Evolutionary conservation across 2,329 filamentous ascomycete species (phyloP).

Genomic region (Paracoccidioides lutzii): DNA sequence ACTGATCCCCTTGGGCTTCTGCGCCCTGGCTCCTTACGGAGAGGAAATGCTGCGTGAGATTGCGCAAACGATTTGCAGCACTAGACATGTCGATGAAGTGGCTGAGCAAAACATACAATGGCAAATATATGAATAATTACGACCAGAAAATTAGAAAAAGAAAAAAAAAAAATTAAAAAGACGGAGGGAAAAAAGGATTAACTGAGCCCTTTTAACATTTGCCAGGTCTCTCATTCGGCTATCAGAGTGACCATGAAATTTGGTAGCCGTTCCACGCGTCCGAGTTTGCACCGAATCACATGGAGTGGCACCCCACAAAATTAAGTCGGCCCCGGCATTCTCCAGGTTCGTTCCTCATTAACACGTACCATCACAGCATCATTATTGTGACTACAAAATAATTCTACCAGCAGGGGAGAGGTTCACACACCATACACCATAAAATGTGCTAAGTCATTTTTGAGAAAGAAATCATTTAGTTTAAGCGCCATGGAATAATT

Average conservation of each 20-base stretch:
- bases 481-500: slow-evolving; percentile 32
- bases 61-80: slow-evolving; percentile 18
- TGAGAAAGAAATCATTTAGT: slow-evolving; percentile 27
- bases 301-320: not conserved
- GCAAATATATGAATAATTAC: not conserved
- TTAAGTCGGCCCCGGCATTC: not conserved
- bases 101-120: not conserved
- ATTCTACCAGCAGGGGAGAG: not conserved
- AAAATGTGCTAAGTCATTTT: not conserved
- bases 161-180: not conserved
- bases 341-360: not conserved
- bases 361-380: not conserved
- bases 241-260: not conserved
- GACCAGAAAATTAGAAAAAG: not conserved
- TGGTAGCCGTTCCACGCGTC: not conserved
- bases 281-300: not conserved
- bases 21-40: slow-evolving; percentile 16
- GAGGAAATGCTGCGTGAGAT: slow-evolving; percentile 20
- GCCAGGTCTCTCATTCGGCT: not conserved
- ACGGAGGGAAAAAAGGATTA: not conserved
- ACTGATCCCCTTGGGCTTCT: slow-evolving; percentile 4
- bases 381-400: not conserved
- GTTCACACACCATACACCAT: not conserved
- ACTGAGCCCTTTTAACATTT: not conserved
- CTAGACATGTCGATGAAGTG: slow-evolving; percentile 15